A percentile compares a stretch with the other conserved stretches of the same genome.
phyloP scores from a whole-genome alignment of 2,329 filamentous ascomycete genomes.

The Microdochium paspali region DNA sequence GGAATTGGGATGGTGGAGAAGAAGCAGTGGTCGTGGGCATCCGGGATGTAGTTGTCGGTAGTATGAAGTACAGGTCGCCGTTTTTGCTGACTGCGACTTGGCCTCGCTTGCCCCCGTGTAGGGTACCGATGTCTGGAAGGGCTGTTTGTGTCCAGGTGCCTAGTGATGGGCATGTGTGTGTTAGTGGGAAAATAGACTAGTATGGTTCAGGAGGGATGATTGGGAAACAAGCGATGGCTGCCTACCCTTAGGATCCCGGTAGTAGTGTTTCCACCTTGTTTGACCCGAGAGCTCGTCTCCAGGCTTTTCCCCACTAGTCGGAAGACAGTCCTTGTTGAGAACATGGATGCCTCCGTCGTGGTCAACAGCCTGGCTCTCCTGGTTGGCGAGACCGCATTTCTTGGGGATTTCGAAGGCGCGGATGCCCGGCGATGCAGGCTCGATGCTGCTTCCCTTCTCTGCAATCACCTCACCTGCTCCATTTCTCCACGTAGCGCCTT shows the following conservation, averaged over 20 bases:
- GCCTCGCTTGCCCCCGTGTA: constrained; percentile 23
- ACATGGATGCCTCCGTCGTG: constrained; percentile 34
- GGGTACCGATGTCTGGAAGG: constrained; percentile 18
- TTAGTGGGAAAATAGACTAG: too few relatives aligned
- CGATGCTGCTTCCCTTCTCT: constrained; percentile 4
- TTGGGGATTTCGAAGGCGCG: constrained; percentile 34
- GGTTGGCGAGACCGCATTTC: constrained; percentile 35
- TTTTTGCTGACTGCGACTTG: constrained; percentile 22
- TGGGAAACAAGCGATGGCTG: too few relatives aligned
- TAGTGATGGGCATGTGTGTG: constrained; percentile 8
- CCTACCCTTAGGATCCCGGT: constrained; percentile 21
- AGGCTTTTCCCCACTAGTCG: constrained; percentile 7
- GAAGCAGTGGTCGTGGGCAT: background rate
- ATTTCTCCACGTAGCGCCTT: constrained; percentile 32
- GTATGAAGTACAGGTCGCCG: constrained; percentile 25
- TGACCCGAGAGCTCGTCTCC: background rate
- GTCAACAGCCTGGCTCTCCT: constrained; percentile 38
- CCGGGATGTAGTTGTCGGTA: constrained; percentile 9
- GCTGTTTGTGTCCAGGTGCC: constrained; percentile 22
- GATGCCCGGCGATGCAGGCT: constrained; percentile 26
- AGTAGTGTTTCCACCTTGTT: constrained; percentile 29
- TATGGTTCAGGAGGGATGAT: too few relatives aligned
- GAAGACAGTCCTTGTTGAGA: constrained; percentile 31
- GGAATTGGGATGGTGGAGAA: background rate
- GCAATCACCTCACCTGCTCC: constrained; percentile 24